Conservation (phyloP, 164 flowering plant species). For the Cinnamomum micranthum region DNA sequence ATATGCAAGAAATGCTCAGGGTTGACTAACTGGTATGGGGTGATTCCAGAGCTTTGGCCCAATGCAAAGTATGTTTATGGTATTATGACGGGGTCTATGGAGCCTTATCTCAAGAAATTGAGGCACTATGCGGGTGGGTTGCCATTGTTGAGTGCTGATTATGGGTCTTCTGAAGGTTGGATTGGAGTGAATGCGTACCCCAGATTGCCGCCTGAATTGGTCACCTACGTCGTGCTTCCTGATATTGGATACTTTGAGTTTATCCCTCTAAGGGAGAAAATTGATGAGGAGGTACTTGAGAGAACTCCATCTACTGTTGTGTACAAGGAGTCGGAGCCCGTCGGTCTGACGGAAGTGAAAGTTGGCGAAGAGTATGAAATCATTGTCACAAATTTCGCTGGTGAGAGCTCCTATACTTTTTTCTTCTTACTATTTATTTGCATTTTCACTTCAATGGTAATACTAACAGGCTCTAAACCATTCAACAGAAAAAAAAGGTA, state of each 20-base stretch:
- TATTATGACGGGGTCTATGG: constrained; percentile 99
- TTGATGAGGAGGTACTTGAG: constrained; percentile 16
- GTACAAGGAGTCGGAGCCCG: constrained; percentile 39
- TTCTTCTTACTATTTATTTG: too few species aligned
- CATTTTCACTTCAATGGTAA: too few species aligned
- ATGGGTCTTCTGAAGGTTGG: constrained; percentile 97
- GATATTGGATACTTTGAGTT: constrained; percentile 88
- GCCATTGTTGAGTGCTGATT: constrained; percentile 72
- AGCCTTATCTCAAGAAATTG: constrained; percentile 72
- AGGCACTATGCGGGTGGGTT: constrained; percentile 83
- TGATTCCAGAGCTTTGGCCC: constrained; percentile 80
- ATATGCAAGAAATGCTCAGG: constrained; percentile 45
- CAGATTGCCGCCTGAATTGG: constrained; percentile 58
- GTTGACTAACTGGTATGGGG: constrained; percentile 79
- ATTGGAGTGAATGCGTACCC: constrained; percentile 85
- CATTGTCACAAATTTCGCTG: constrained; percentile 73
- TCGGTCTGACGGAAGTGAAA: constrained; percentile 74
- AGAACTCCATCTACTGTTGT: constrained; percentile 1
- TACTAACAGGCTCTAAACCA: too few species aligned
- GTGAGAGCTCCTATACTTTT: constrained; percentile 33
- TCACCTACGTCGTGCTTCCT: constrained; percentile 76
- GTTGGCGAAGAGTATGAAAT: constrained; percentile 86
- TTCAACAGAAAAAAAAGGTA: too few species aligned
- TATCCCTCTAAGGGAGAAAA: constrained; percentile 42
- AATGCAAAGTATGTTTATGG: constrained; percentile 78